Evolutionary conservation across 257 asterid genomes (phyloP).

Genomic region (Ophiorrhiza pumila): DNA sequence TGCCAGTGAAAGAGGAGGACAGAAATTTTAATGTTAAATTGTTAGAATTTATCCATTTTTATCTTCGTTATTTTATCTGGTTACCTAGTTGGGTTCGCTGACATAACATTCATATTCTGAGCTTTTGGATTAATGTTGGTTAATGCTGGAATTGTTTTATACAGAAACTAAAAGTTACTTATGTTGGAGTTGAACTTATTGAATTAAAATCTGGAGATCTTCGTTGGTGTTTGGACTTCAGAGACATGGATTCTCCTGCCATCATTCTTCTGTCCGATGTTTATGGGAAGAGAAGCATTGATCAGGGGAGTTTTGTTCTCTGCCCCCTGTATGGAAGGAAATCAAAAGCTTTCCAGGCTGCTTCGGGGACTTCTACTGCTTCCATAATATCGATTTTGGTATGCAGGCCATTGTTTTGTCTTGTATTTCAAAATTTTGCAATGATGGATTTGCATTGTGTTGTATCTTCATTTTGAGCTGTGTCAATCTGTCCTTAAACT

Average conservation of each 20-base stretch:
- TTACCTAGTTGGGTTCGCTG: background rate
- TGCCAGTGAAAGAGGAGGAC: background rate
- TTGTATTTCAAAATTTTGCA: background rate
- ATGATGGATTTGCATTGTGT: background rate
- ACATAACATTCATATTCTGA: background rate
- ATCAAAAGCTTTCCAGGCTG: slow-evolving; percentile 96
- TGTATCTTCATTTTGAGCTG: background rate
- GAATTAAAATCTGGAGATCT: slow-evolving; percentile 87
- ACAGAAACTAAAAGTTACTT: slow-evolving; percentile 92
- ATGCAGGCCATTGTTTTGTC: slow-evolving; percentile 20
- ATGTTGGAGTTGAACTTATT: slow-evolving; percentile 78
- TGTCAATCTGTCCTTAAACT: background rate
- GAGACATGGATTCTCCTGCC: slow-evolving; percentile 97
- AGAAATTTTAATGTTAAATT: background rate
- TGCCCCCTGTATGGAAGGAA: slow-evolving; percentile 93
- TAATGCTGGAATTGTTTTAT: slow-evolving; percentile 23
- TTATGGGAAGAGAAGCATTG: slow-evolving; percentile 74
- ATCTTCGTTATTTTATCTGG: background rate
- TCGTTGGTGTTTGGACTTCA: slow-evolving; percentile 98
- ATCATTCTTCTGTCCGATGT: slow-evolving; percentile 70
- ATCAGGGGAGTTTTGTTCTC: slow-evolving; percentile 80
- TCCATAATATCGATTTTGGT: slow-evolving; percentile 67
- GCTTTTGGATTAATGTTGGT: background rate
- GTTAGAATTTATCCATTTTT: background rate
- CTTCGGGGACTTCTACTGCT: slow-evolving; percentile 87